These are phyloP conservation scores for Thermomucor indicae-seudaticae DNA, from an alignment of 371 early-diverging fungal genomes.

Conservation along the genomic window DNA sequence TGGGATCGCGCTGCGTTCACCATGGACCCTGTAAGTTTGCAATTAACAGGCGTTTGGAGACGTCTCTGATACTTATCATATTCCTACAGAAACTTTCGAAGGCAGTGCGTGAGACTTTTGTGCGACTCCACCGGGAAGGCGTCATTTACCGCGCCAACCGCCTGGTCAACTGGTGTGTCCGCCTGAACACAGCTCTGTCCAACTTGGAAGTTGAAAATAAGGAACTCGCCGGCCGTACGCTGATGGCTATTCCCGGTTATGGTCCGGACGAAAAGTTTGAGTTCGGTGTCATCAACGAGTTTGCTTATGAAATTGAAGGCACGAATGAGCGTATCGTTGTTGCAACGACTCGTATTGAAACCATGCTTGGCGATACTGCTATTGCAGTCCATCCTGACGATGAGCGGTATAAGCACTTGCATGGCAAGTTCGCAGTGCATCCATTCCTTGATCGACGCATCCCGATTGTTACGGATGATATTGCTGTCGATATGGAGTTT, in stretches of 20 bases:
- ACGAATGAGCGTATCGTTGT: conserved; percentile 88
- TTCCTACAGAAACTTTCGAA: conserved; percentile 53
- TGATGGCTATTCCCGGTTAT: conserved; percentile 89
- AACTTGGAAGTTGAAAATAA: conserved; percentile 97
- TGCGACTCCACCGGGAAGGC: conserved; percentile 94
- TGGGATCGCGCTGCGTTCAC: conserved; percentile 96
- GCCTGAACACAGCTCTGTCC: conserved; percentile 95
- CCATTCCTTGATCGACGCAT: conserved; percentile 93
- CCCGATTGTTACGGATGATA: conserved; percentile 91
- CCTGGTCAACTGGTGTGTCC: conserved; percentile 99
- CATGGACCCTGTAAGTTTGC: conserved; percentile 79
- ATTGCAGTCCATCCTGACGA: conserved; percentile 93
- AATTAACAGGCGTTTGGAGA: background rate
- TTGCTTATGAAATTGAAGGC: conserved; percentile 84
- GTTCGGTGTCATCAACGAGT: conserved; percentile 97
- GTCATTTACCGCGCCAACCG: conserved; percentile 97
- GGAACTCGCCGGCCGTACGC: conserved; percentile 83
- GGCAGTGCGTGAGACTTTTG: conserved; percentile 96
- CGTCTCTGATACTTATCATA: background rate
- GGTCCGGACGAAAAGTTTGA: conserved; percentile 90
- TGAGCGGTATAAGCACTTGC: conserved; percentile 82
- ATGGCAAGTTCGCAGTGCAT: conserved; percentile 92
- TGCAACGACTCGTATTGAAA: conserved; percentile 99
- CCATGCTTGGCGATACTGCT: conserved; percentile 99
- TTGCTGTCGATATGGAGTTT: conserved; percentile 92